Evolutionary conservation across 345 rosid genomes (phyloP), one percentile per base, ranked within the genome.

Genomic region (Eutrema japonicum): DNA sequence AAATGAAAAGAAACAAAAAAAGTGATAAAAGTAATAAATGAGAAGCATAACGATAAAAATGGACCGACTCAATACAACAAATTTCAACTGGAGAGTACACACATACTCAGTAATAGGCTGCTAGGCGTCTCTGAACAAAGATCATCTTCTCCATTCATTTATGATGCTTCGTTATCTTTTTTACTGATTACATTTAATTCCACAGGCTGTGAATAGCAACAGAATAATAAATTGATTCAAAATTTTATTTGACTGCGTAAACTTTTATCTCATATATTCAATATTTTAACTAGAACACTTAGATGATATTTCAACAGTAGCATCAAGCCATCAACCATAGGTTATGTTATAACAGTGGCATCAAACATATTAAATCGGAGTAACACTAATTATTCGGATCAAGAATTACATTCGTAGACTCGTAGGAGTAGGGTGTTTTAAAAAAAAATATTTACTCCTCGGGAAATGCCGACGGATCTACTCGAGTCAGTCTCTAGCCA

Each of bases 41-140:
- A 32, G 36, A 51, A 27, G 2, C 10, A 41, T 7, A 6, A 16
- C 36, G 49, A 58, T 41, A 43, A 47, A 61, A 68, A 52, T 75
- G 64, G 79, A 45, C 74, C 40, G 50, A 75, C 57, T 43, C 35
- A 53, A 4, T 29, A 42, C 40, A 52, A 35, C 8, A 46, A 35
- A 35, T 7, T 43, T 51, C 3, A 68, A 75, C 49, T 13, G 57
- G 42, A 52, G 63, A 16, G 76, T 53, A 43, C 13, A n/a, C 40
- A 63, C 49, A 58, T 36, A 16, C 60, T 49, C 52, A 45, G 66
- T 51, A 10, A 48, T 74, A 66, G 66, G 49, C 55, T 57, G 69
- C 62, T 74, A 16, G 68, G 61, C 73, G 47, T 75, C 64, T 60
- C 46, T 49, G 46, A 40, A 10, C 32, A 67, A 68, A 68, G 36